A percentile compares a stretch with the other conserved stretches of the same genome.
Evolutionary conservation across 73 alveolate genomes (phyloP).

Genomic region (Diophrys appendiculata): DNA sequence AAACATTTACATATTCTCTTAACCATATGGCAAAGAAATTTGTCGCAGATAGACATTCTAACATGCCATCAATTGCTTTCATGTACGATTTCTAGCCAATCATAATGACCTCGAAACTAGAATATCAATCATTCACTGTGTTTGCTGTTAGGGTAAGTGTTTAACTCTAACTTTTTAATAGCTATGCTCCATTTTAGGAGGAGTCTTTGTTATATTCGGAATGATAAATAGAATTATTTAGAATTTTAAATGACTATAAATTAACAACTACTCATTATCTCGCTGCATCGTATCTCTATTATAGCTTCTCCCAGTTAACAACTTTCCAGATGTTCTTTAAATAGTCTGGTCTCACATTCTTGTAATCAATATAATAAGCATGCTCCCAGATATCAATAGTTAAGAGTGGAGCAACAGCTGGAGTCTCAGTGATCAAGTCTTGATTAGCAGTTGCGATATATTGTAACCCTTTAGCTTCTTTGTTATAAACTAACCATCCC

Average conservation of each 20-base stretch:
- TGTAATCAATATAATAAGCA: slow-evolving; percentile 86
- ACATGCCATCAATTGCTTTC: not conserved
- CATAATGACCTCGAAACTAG: not conserved
- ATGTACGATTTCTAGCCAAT: not conserved
- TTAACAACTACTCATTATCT: too few relatives aligned
- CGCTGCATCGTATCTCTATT: not conserved
- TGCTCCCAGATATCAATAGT: slow-evolving; percentile 94
- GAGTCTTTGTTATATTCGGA: too few relatives aligned
- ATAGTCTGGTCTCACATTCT: slow-evolving; percentile 79
- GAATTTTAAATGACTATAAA: too few relatives aligned
- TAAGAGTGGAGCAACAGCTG: slow-evolving; percentile 80
- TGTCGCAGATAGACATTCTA: not conserved
- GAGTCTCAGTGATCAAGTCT: slow-evolving; percentile 76
- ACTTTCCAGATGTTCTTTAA: slow-evolving; percentile 85
- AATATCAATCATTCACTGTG: too few relatives aligned
- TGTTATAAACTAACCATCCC: slow-evolving; percentile 90
- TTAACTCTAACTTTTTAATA: too few relatives aligned
- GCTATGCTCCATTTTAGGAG: too few relatives aligned
- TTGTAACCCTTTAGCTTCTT: slow-evolving; percentile 69
- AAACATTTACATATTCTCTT: not conserved
- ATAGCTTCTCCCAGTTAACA: slow-evolving; percentile 76
- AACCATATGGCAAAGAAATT: not conserved
- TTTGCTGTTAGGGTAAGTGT: too few relatives aligned
- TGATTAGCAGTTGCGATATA: slow-evolving; percentile 75
- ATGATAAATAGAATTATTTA: too few relatives aligned